Evolutionary conservation across 805 yeast species (phyloP), one percentile per base, ranked within the genome.

Genomic region (Candida pini): DNA sequence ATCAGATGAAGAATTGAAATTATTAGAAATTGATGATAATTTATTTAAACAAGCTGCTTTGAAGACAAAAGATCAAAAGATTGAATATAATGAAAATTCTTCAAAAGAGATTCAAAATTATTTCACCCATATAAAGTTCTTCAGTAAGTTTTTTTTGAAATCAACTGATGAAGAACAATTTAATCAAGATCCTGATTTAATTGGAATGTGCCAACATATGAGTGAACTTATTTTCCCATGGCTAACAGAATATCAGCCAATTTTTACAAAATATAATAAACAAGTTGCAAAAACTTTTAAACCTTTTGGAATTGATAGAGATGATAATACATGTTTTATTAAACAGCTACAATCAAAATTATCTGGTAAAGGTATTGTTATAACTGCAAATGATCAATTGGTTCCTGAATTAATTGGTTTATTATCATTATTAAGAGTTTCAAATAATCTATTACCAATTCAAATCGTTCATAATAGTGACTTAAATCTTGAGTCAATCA

Each of bases 291-390:
- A 40, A 8, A 30, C 36, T 1, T 8, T 38, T 2, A n/a, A 21
- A 15, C 49, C 48, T 5, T 52, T 38, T 20, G 43, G 47, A 14
- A 34, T 29, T 12, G 33, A 38, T 7, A 25, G 30, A 3, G 27
- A 31, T 4, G 17, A 26, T 5, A 25, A 33, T n/a, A n/a, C 31
- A 13, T 54, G 64, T 39, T 44, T 55, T 35, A 34, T 62, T 16
- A 57, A 57, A 33, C 44, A 38, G 5, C 36, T 62, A 20, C 58
- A 59, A 26, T 28, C 40, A 5, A 41, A 53, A 22, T 40, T 60
- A 24, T 54, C 56, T 10, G 78, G 77, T 4, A 57, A 55, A 39
- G 85, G 85, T 4, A 68, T 76, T 17, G 81, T 74, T 2, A 51
- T 78, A 4, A 68, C 80, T 3, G 69, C 71, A 1, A 49, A 69